phyloP scores from a whole-genome alignment of 2,329 filamentous ascomycete genomes.

The Zymoseptoria pseudotritici region DNA sequence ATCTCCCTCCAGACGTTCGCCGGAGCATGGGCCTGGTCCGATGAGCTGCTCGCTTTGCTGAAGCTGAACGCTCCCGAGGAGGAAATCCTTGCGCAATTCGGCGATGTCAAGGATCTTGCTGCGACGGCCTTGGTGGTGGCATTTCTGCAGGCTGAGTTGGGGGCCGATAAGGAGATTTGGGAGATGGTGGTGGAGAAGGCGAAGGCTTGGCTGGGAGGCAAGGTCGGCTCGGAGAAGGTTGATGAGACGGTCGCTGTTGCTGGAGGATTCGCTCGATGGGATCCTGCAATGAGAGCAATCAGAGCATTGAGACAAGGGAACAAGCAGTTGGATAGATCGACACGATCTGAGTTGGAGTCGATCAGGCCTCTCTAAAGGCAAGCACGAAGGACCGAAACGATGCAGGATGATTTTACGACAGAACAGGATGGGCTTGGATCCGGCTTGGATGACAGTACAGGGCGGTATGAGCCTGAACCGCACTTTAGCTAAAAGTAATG shows the following conservation, averaged over 20 bases:
- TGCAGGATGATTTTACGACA: neutral
- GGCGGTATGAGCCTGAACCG: neutral
- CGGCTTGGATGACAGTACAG: neutral
- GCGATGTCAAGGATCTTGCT: constrained; percentile 15
- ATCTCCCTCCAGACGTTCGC: constrained; percentile 51
- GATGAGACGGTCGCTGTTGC: constrained; percentile 1
- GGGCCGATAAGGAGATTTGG: constrained; percentile 49
- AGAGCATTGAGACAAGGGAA: too few relatives aligned
- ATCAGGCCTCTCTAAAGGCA: neutral
- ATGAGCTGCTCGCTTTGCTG: constrained; percentile 20
- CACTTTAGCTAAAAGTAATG: neutral
- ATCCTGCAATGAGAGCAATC: neutral
- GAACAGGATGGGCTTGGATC: neutral
- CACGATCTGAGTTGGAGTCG: too few relatives aligned
- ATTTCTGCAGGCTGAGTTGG: constrained; percentile 43
- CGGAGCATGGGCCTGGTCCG: constrained; percentile 44
- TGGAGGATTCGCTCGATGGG: neutral
- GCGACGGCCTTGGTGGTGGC: constrained; percentile 40
- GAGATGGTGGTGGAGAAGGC: constrained; percentile 58
- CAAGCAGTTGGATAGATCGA: too few relatives aligned
- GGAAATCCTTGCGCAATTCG: constrained; percentile 4
- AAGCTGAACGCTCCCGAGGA: constrained; percentile 4
- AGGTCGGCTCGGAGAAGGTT: neutral
- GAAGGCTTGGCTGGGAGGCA: constrained; percentile 21
- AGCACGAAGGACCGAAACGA: neutral